Evolutionary conservation across 495 filamentous ascomycete species (phyloP).

Genomic region (Penicillium macrosclerotiorum): DNA sequence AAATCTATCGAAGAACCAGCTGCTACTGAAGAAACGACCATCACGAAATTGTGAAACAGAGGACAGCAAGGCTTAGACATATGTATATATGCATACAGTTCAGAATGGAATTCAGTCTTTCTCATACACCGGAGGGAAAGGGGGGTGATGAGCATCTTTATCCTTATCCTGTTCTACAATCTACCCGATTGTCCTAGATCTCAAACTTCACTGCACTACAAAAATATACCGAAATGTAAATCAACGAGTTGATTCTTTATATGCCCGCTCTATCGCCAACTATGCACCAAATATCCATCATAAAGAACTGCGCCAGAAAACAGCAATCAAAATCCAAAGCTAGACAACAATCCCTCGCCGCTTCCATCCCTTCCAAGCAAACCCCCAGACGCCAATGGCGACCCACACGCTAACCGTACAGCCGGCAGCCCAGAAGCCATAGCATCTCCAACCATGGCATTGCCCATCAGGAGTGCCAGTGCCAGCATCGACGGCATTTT

Average conservation of each 20-base stretch:
- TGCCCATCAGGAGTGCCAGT: constrained; percentile 33
- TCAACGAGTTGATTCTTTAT: too few relatives aligned
- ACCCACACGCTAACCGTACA: constrained; percentile 67
- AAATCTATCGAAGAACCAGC: constrained; percentile 1
- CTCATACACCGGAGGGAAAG: too few relatives aligned
- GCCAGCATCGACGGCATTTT: constrained; percentile 51
- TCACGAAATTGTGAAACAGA: neutral
- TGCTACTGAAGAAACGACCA: neutral
- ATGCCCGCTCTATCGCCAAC: too few relatives aligned
- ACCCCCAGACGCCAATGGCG: constrained; percentile 68
- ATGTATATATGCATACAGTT: too few relatives aligned
- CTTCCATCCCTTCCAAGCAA: constrained; percentile 88
- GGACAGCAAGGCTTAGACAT: too few relatives aligned
- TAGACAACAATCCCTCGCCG: constrained; percentile 76
- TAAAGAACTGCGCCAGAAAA: constrained; percentile 1
- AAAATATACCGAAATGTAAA: too few relatives aligned
- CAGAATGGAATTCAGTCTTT: too few relatives aligned
- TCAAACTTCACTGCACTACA: too few relatives aligned
- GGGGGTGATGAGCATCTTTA: too few relatives aligned
- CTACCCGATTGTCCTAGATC: too few relatives aligned
- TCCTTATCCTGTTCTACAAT: too few relatives aligned
- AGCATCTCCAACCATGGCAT: constrained; percentile 75
- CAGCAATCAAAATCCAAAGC: constrained; percentile 3
- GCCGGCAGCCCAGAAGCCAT: constrained; percentile 81
- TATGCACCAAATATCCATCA: constrained; percentile 1